Conservation (phyloP, 1,139 yeast species). For the Saccharomyces hybrid region DNA sequence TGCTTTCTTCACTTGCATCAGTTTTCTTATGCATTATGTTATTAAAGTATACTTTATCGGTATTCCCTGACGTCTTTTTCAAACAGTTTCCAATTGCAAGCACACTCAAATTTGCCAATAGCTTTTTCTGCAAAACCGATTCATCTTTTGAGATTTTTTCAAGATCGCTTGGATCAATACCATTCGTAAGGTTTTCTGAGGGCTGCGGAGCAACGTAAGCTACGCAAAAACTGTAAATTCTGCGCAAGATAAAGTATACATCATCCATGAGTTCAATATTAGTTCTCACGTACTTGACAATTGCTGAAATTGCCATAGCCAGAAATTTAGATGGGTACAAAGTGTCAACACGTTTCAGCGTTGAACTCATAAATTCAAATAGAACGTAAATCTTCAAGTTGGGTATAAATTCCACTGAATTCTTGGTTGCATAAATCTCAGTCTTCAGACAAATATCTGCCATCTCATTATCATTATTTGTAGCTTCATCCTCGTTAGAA, state of each 20-base stretch:
- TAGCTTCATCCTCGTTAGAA: constrained; percentile 7
- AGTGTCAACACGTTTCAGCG: constrained; percentile 44
- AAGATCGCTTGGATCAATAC: constrained; percentile 8
- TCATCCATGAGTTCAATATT: constrained; percentile 34
- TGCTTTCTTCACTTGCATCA: constrained; percentile 8
- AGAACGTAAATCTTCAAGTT: constrained; percentile 52
- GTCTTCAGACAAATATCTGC: not conserved
- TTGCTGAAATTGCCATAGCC: constrained; percentile 53
- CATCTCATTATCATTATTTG: constrained; percentile 1
- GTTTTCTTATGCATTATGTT: not conserved
- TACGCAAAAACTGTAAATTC: constrained; percentile 58
- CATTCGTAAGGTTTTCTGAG: not conserved
- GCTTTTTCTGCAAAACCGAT: constrained; percentile 38
- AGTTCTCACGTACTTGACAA: constrained; percentile 42
- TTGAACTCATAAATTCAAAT: constrained; percentile 51
- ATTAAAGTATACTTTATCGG: constrained; percentile 1
- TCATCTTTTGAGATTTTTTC: constrained; percentile 39
- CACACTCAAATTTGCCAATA: constrained; percentile 38
- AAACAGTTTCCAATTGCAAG: constrained; percentile 40
- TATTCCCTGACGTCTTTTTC: constrained; percentile 14
- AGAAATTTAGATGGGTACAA: constrained; percentile 71
- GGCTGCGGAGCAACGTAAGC: constrained; percentile 38
- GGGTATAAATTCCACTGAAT: constrained; percentile 13
- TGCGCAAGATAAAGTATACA: constrained; percentile 44
- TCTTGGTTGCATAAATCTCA: constrained; percentile 5